Evolutionary conservation across 1,139 yeast species (phyloP).

Genomic region (Suhomyces atakaporum): DNA sequence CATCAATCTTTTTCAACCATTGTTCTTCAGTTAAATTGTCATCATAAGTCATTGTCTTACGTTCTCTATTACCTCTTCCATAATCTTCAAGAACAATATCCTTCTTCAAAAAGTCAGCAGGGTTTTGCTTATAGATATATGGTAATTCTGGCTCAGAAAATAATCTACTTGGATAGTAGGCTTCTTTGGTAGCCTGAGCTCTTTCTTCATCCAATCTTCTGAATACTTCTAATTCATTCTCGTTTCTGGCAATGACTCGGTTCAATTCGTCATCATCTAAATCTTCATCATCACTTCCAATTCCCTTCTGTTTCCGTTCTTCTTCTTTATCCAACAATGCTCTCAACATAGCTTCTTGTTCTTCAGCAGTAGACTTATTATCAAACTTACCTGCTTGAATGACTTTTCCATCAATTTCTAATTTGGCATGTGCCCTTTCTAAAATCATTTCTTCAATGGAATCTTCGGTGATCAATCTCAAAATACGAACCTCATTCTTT

Average conservation of each 20-base stretch:
- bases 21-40: conserved; percentile 77
- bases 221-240: conserved; percentile 56
- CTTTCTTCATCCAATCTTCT: conserved; percentile 60
- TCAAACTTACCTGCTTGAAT: conserved; percentile 88
- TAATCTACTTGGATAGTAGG: conserved; percentile 52
- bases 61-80: conserved; percentile 66
- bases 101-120: conserved; percentile 51
- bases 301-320: conserved; percentile 46
- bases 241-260: conserved; percentile 70
- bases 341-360: conserved; percentile 75
- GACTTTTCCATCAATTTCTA: conserved; percentile 85
- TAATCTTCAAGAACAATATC: conserved; percentile 46
- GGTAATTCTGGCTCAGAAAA: conserved; percentile 68
- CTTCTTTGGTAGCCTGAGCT: conserved; percentile 39
- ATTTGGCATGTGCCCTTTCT: conserved; percentile 79
- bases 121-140: conserved; percentile 53
- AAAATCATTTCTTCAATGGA: conserved; percentile 83
- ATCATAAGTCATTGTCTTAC: conserved; percentile 61
- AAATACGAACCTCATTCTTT: conserved; percentile 79
- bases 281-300: conserved; percentile 53
- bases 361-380: conserved; percentile 79
- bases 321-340: conserved; percentile 74
- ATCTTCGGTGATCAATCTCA: conserved; percentile 76
- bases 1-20: conserved; percentile 67
- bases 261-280: conserved; percentile 74